Evolutionary conservation across 164 flowering plant genomes (phyloP).

Genomic region (Stephania yunnanensis): DNA sequence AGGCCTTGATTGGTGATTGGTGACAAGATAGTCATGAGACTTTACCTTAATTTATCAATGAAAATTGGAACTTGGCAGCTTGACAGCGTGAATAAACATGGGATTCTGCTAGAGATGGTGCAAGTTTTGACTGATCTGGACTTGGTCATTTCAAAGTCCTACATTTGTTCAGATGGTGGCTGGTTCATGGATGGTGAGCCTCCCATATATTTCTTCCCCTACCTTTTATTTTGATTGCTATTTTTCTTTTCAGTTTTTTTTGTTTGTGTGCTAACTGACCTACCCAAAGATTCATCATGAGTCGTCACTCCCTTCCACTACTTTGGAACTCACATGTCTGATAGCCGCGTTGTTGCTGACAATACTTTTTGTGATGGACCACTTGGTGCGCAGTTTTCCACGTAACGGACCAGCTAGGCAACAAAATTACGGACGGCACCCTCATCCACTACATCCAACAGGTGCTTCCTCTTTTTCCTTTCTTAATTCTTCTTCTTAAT

Average conservation of each 20-base stretch:
- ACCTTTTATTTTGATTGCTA: not conserved
- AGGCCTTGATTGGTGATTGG: too few relatives aligned
- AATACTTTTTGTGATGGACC: not conserved
- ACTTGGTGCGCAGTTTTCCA: conserved; percentile 61
- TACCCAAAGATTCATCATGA: not conserved
- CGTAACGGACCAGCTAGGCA: conserved; percentile 72
- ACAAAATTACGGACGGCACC: conserved; percentile 67
- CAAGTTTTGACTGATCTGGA: conserved; percentile 92
- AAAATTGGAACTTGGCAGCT: conserved; percentile 39
- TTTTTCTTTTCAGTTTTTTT: too few relatives aligned
- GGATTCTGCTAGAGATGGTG: conserved; percentile 85
- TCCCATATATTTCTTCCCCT: not conserved
- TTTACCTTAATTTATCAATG: too few relatives aligned
- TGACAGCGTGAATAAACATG: conserved; percentile 75
- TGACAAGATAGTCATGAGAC: too few relatives aligned
- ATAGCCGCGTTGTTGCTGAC: not conserved
- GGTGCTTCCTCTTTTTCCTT: conserved; percentile 29
- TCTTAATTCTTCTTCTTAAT: not conserved
- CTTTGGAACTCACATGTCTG: conserved; percentile 4
- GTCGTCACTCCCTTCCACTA: not conserved
- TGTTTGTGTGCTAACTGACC: too few relatives aligned
- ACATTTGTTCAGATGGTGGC: conserved; percentile 86
- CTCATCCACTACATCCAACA: conserved; percentile 75
- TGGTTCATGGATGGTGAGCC: conserved; percentile 95
- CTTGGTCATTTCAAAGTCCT: conserved; percentile 82